A percentile compares a stretch with the other conserved stretches of the same genome.
Conservation (phyloP, 306 rosid genomes). For the Boehmeria nivea region DNA sequence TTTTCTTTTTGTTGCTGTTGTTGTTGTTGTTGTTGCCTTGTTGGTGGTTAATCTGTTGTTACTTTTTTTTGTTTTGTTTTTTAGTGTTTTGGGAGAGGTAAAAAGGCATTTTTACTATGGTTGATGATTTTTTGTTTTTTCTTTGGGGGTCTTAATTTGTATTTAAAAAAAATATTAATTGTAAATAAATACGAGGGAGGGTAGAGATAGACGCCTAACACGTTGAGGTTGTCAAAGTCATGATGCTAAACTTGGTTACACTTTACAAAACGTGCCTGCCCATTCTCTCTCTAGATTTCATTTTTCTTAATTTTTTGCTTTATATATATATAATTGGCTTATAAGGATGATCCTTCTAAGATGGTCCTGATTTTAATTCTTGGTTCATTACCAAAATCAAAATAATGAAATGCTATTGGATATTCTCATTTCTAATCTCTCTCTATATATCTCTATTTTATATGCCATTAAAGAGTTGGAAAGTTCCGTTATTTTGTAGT, state of each 20-base stretch:
- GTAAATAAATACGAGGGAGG: constrained; percentile 10
- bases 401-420: neutral
- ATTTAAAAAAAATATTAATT: neutral
- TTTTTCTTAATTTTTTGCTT: neutral
- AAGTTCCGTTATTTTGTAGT: neutral
- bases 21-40: neutral
- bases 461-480: neutral
- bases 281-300: neutral
- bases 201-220: constrained; percentile 31
- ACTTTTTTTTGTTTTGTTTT: neutral
- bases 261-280: constrained; percentile 15
- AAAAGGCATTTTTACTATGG: neutral
- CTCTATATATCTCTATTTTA: neutral
- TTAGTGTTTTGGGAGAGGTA: neutral
- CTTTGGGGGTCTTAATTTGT: neutral
- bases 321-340: neutral
- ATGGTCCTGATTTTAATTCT: no score
- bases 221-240: constrained; percentile 43
- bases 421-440: no score
- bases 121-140: neutral
- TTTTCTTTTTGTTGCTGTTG: neutral
- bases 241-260: neutral
- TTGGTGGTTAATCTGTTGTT: neutral
- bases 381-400: neutral
- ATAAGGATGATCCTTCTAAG: no score